phyloP scores from a whole-genome alignment of 257 asterid species.

The Verbascum thapsus region DNA sequence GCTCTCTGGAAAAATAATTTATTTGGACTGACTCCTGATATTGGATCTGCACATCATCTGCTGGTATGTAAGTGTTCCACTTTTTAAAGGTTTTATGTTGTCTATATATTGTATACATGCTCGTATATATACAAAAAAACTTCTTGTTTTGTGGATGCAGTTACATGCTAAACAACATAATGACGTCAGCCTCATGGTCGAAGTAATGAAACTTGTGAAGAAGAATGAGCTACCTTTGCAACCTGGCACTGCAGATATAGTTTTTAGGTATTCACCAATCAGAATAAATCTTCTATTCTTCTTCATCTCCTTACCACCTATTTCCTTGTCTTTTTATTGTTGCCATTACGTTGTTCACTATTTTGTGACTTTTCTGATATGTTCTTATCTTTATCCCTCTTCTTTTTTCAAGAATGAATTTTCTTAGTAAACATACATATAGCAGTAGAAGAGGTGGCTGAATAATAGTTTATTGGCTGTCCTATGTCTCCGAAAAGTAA shows the following conservation, averaged over 20 bases:
- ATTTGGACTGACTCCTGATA: conserved; percentile 69
- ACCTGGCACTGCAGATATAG: conserved; percentile 85
- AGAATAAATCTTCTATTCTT: background rate
- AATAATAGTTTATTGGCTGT: conserved; percentile 2
- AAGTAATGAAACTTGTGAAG: conserved; percentile 67
- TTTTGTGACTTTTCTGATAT: background rate
- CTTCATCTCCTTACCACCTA: background rate
- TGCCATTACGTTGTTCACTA: background rate
- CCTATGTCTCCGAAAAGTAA: conserved; percentile 9
- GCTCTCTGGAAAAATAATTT: conserved; percentile 72
- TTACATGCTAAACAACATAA: conserved; percentile 72
- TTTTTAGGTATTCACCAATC: conserved; percentile 58
- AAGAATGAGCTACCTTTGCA: conserved; percentile 70
- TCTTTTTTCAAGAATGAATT: conserved; percentile 18
- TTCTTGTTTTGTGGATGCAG: conserved; percentile 54
- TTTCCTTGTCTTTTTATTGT: background rate
- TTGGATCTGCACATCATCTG: conserved; percentile 83
- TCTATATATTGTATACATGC: conserved; percentile 14
- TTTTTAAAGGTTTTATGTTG: conserved; percentile 21
- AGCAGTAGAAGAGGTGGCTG: conserved; percentile 5
- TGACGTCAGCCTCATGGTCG: conserved; percentile 69
- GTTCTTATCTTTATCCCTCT: background rate
- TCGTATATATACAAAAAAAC: conserved; percentile 13
- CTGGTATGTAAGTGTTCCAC: conserved; percentile 50
- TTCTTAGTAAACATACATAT: conserved; percentile 19